Evolutionary conservation across 1,284 basidiomycete genomes (phyloP).

Genomic region (Cryptococcus sp.): DNA sequence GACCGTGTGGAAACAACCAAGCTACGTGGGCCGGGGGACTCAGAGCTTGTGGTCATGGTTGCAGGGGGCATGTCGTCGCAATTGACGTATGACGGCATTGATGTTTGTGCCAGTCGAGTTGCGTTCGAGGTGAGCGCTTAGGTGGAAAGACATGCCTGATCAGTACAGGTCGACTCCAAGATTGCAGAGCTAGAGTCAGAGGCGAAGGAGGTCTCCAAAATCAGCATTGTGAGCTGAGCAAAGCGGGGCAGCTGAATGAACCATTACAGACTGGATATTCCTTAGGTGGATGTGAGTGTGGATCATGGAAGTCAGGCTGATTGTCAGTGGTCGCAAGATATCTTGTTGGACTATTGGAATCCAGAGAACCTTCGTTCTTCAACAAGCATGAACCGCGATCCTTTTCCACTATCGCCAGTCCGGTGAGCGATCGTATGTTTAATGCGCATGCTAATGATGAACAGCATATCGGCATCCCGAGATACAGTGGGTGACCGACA

Average conservation of each 20-base stretch:
- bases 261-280: conserved; percentile 46
- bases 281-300: conserved; percentile 46
- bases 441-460: not conserved
- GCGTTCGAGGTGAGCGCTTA: conserved; percentile 42
- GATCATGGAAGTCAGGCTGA: not conserved
- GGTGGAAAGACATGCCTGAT: not conserved
- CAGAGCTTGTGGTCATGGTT: conserved; percentile 44
- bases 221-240: conserved; percentile 41
- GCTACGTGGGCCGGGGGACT: conserved; percentile 4
- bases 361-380: conserved; percentile 48
- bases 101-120: conserved; percentile 49
- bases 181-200: conserved; percentile 34
- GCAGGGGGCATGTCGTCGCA: conserved; percentile 45
- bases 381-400: conserved; percentile 34
- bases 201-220: conserved; percentile 34
- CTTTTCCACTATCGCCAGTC: conserved; percentile 48
- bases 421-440: conserved; percentile 21
- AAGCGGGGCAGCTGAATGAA: not conserved
- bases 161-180: conserved; percentile 39
- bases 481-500: conserved; percentile 36
- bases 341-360: conserved; percentile 45
- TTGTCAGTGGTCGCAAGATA: conserved; percentile 49
- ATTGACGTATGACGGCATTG: conserved; percentile 51
- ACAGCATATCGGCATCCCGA: conserved; percentile 41
- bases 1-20: conserved; percentile 22